Evolutionary conservation across 768 basidiomycete species (phyloP), one percentile per base, ranked within the genome.

Genomic region (Boletus sensibilis): DNA sequence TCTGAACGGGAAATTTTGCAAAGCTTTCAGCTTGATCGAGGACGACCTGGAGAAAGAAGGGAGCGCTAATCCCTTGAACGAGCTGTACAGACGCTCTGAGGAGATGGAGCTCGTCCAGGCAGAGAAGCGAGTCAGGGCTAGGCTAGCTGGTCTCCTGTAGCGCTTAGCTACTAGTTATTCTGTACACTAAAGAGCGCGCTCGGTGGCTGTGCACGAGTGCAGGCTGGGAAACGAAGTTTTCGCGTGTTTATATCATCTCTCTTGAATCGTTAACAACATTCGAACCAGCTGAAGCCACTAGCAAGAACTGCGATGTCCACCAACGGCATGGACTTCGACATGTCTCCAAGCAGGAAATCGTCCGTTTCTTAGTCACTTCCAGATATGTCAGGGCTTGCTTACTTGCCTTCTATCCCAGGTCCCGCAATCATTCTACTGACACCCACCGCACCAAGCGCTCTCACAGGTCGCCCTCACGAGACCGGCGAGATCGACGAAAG

Each of bases 401-500:
- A 62, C 57, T 50, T 54, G 52, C 31, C 43, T 35, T 46, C 59
- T 54, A 27, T 45, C 14, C 37, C 56, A 85, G 86, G 53, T 87
- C 86, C 58, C 85, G 88, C 63, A 87, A 87, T 68, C 82, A 84
- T 69, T 90, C 90, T 4, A 84, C 85, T 37, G 89, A 90, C 68
- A 92, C 89, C 11, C 83, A 84, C 62, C 83, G 82, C 42, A 90
- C 88, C 21, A 80, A 78, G 62, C 80, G 81, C 56, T 91, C 89
- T 45, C 88, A 90, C 64, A 79, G 83, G 58, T 92, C 91, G 11
- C 75, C 74, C 50, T 92, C 90, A 23, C 78, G 82, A 63, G 88
- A 87, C 52, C 76, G 61, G 23, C 65, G 71, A 44, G 70, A 71
- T 47, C 63, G 78, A 48, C 76, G 87, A 49, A 78, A 76, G 34